Evolutionary conservation across 2,329 filamentous ascomycete species (phyloP).

Genomic region (Curvularia lunata): DNA sequence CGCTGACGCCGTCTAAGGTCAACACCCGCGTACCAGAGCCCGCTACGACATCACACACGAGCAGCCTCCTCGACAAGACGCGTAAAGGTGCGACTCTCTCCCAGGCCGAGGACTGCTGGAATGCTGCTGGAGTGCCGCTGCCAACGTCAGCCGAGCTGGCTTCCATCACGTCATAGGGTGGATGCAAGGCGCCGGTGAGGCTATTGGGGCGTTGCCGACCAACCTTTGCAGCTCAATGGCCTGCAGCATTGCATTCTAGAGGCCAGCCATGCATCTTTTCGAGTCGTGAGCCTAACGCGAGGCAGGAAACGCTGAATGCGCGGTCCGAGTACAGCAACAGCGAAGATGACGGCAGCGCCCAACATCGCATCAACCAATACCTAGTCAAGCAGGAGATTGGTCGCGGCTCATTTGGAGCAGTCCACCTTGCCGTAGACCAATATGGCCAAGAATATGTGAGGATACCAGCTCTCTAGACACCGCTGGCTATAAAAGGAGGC

Average conservation of each 20-base stretch:
- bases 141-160: background rate
- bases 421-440: conserved; percentile 88
- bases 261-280: background rate
- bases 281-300: conserved; percentile 1
- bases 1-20: conserved; percentile 54
- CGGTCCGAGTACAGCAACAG: conserved; percentile 85
- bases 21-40: conserved; percentile 64
- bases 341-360: conserved; percentile 77
- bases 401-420: conserved; percentile 92
- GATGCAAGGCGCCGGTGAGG: background rate
- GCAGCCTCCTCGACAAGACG: conserved; percentile 65
- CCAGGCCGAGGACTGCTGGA: background rate
- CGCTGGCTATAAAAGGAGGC: conserved; percentile 6
- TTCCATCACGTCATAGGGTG: conserved; percentile 2
- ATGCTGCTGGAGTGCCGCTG: background rate
- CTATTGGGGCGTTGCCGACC: background rate
- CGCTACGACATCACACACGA: conserved; percentile 69
- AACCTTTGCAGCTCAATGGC: background rate
- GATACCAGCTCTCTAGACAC: conserved; percentile 31
- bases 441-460: conserved; percentile 92
- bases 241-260: background rate
- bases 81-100: conserved; percentile 61
- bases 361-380: conserved; percentile 95
- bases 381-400: conserved; percentile 93
- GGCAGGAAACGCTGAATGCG: conserved; percentile 88